Conservation (phyloP, 208 protist species). For the Wallacemonas sp. region DNA sequence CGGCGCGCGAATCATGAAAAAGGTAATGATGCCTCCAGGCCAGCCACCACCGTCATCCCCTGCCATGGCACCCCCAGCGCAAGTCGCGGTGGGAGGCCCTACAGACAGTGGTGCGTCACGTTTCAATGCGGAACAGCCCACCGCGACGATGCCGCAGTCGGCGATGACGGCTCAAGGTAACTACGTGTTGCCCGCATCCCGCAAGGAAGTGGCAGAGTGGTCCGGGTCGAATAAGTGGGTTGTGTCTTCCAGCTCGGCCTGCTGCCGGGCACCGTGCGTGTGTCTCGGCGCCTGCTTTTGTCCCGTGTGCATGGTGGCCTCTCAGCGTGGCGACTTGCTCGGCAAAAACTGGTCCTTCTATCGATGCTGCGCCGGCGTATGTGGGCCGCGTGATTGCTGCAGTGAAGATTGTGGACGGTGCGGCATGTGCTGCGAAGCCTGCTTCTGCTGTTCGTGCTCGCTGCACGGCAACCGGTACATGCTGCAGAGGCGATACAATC, state of each 20-base stretch:
- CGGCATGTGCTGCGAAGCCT: constrained; percentile 44
- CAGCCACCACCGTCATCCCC: not conserved
- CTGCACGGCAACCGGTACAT: constrained; percentile 70
- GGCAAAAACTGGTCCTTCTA: constrained; percentile 47
- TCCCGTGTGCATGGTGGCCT: constrained; percentile 46
- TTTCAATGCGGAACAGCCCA: not conserved
- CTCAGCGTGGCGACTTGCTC: constrained; percentile 58
- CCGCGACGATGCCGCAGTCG: too few relatives aligned
- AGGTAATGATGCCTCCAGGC: not conserved
- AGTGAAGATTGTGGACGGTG: constrained; percentile 20
- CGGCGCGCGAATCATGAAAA: not conserved
- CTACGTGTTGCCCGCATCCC: not conserved
- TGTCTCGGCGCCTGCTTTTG: constrained; percentile 42
- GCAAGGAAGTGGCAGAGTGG: constrained; percentile 1
- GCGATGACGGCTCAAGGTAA: too few relatives aligned
- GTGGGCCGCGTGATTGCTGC: constrained; percentile 31
- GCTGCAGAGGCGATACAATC: constrained; percentile 52
- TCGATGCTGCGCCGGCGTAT: constrained; percentile 60
- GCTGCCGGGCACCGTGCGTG: constrained; percentile 41
- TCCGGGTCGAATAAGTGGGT: not conserved
- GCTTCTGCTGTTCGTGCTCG: constrained; percentile 44
- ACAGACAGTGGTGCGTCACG: not conserved
- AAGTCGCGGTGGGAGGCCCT: not conserved
- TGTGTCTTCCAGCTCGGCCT: constrained; percentile 11
- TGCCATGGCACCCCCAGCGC: not conserved